Evolutionary conservation across 106 monocot species (phyloP).

Genomic region (Platanthera guangdongensis): DNA sequence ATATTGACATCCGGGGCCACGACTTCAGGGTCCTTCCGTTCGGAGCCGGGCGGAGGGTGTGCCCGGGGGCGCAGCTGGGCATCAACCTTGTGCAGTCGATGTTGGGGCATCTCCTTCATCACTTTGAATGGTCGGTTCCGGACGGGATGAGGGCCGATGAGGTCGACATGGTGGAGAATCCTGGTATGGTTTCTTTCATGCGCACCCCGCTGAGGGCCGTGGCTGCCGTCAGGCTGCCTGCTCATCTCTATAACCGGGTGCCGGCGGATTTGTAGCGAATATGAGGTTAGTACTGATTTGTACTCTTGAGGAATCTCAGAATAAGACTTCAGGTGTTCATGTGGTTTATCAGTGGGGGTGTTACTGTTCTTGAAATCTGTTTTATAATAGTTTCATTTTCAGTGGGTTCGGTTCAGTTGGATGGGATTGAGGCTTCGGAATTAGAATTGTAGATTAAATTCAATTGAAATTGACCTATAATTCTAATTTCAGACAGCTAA

Average conservation of each 20-base stretch:
- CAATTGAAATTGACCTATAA: no score
- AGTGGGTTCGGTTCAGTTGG: no score
- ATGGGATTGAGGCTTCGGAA: no score
- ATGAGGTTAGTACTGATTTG: not conserved
- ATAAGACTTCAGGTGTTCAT: no score
- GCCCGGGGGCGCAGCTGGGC: slow-evolving; percentile 86
- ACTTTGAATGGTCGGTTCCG: slow-evolving; percentile 65
- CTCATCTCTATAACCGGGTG: slow-evolving; percentile 39
- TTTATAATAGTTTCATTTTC: no score
- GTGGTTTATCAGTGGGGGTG: no score
- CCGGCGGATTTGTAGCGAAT: slow-evolving; percentile 31
- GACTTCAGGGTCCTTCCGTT: slow-evolving; percentile 87
- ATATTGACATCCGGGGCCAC: slow-evolving; percentile 76
- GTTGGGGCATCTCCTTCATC: slow-evolving; percentile 87
- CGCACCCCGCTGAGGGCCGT: slow-evolving; percentile 51
- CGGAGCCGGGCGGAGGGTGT: slow-evolving; percentile 79
- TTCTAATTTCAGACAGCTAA: no score
- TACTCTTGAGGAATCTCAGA: not conserved
- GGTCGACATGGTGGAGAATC: slow-evolving; percentile 70
- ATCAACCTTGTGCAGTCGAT: slow-evolving; percentile 79
- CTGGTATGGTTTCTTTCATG: slow-evolving; percentile 88
- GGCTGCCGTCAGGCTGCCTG: slow-evolving; percentile 52
- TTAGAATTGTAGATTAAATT: no score
- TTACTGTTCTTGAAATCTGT: no score
- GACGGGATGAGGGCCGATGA: slow-evolving; percentile 49